Conservation (phyloP, 805 yeast species). For the Scheffersomyces ergatensis region DNA sequence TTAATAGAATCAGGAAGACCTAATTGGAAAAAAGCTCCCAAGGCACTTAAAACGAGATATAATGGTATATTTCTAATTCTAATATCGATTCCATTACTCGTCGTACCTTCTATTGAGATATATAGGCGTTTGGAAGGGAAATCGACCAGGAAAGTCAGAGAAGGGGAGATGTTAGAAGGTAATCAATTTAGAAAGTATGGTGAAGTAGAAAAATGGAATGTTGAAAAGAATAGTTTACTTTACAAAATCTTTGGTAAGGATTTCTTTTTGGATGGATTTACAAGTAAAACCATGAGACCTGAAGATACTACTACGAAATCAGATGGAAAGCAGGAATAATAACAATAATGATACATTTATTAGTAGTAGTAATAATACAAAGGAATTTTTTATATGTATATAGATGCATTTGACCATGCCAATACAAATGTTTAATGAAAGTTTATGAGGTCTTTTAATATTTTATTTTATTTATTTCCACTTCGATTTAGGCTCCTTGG, state of each 20-base stretch:
- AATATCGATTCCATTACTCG: slow-evolving; percentile 35
- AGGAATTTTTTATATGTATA: not conserved
- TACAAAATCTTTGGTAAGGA: slow-evolving; percentile 40
- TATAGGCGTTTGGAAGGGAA: slow-evolving; percentile 37
- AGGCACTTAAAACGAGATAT: slow-evolving; percentile 32
- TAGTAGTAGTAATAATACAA: not conserved
- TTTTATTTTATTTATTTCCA: slow-evolving; percentile 14
- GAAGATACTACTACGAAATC: not conserved
- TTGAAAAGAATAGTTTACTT: slow-evolving; percentile 32
- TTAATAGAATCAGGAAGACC: slow-evolving; percentile 39
- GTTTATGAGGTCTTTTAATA: too few species aligned
- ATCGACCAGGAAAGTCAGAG: slow-evolving; percentile 37
- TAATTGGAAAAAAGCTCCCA: slow-evolving; percentile 44
- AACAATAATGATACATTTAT: not conserved
- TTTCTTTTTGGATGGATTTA: slow-evolving; percentile 42
- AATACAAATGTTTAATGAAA: not conserved
- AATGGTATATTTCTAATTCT: slow-evolving; percentile 36
- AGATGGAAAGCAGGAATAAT: not conserved
- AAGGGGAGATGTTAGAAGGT: slow-evolving; percentile 37
- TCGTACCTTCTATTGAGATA: slow-evolving; percentile 32
- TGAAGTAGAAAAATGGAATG: slow-evolving; percentile 39
- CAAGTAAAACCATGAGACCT: slow-evolving; percentile 35
- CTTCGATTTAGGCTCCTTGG: slow-evolving; percentile 9
- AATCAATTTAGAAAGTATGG: slow-evolving; percentile 30
- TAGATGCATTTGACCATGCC: not conserved